A percentile compares a stretch with the other conserved stretches of the same genome.
phyloP scores from a whole-genome alignment of 352 stramenopile species.

The Pseudoperonospora humuli region DNA sequence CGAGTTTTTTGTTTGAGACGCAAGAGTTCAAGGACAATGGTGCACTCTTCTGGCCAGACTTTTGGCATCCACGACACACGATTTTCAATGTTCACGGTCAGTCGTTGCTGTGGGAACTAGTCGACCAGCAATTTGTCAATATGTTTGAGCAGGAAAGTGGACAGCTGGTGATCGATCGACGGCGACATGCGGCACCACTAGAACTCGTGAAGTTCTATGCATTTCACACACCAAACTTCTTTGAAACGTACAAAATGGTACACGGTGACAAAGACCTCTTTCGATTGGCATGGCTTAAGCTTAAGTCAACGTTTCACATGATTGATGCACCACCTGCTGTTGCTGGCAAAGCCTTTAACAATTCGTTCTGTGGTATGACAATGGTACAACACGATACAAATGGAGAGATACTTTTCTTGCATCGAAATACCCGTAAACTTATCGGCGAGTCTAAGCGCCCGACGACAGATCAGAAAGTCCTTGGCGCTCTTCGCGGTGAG shows the following conservation, averaged over 20 bases:
- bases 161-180: constrained; percentile 43
- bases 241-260: constrained; percentile 28
- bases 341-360: constrained; percentile 31
- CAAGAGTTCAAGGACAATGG: constrained; percentile 33
- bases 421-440: constrained; percentile 46
- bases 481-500: constrained; percentile 10
- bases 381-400: constrained; percentile 42
- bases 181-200: constrained; percentile 26
- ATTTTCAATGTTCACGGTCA: constrained; percentile 56
- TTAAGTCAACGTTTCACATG: constrained; percentile 40
- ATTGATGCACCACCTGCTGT: constrained; percentile 32
- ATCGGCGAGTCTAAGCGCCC: constrained; percentile 6
- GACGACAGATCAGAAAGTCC: constrained; percentile 2
- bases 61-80: constrained; percentile 49
- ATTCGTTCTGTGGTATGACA: constrained; percentile 42
- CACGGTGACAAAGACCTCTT: constrained; percentile 61
- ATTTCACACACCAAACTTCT: constrained; percentile 28
- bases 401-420: constrained; percentile 37
- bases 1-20: constrained; percentile 45
- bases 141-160: constrained; percentile 72
- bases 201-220: constrained; percentile 39
- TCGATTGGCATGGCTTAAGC: constrained; percentile 48
- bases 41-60: constrained; percentile 68
- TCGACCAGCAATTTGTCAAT: constrained; percentile 37
- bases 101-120: constrained; percentile 46